Percentiles rank a stretch among this genome's conserved stretches.
Evolutionary conservation across 1,284 basidiomycete genomes (phyloP).

Genomic region (Microbotryum scabiosae): DNA sequence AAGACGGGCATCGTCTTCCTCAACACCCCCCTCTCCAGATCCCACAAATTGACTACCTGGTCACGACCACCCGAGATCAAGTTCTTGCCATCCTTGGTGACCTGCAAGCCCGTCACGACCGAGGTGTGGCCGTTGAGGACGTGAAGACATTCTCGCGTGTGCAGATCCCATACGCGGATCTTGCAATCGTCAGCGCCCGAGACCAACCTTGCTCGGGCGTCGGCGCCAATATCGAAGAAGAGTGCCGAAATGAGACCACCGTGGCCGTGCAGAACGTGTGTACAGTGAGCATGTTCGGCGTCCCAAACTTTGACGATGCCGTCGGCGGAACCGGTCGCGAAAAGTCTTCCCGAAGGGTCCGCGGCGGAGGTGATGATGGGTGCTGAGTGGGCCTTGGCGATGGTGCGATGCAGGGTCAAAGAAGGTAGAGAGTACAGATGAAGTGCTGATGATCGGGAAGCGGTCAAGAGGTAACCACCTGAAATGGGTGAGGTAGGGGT

Average conservation of each 20-base stretch:
- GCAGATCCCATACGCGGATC: constrained; percentile 82
- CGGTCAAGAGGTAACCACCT: constrained; percentile 44
- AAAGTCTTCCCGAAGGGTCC: constrained; percentile 78
- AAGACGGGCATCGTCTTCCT: constrained; percentile 77
- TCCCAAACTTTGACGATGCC: constrained; percentile 98
- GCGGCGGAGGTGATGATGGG: constrained; percentile 80
- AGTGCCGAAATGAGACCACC: constrained; percentile 90
- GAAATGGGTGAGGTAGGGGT: constrained; percentile 31
- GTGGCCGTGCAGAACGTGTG: constrained; percentile 92
- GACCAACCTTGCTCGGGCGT: constrained; percentile 29
- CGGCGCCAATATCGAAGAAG: constrained; percentile 52
- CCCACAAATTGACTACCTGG: constrained; percentile 83
- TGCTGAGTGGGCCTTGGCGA: constrained; percentile 78
- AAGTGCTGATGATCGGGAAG: constrained; percentile 46
- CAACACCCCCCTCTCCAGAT: constrained; percentile 50
- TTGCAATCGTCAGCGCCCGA: constrained; percentile 54
- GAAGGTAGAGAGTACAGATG: constrained; percentile 44
- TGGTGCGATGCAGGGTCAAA: constrained; percentile 58
- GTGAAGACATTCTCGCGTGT: constrained; percentile 47
- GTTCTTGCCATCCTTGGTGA: constrained; percentile 62
- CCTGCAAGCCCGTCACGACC: constrained; percentile 74
- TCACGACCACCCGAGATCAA: constrained; percentile 82
- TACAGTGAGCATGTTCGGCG: constrained; percentile 74
- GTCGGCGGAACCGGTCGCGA: constrained; percentile 92
- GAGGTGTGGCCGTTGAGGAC: constrained; percentile 85